Percentiles rank a stretch among this genome's conserved stretches.
Evolutionary conservation across 495 filamentous ascomycete species (phyloP).

Genomic region (Tuber aestivum): DNA sequence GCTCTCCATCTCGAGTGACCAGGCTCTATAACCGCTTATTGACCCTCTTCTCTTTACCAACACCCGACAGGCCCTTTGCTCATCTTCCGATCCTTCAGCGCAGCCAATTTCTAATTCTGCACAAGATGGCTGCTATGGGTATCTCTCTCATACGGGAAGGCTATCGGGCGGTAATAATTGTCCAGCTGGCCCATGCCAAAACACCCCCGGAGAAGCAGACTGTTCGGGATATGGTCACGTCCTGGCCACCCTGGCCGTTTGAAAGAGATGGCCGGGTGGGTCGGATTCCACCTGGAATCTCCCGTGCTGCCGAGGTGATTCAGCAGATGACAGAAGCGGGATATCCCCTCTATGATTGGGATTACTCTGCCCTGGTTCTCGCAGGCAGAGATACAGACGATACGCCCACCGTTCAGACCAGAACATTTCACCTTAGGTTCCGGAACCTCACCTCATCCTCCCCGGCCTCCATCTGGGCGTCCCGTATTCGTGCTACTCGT

Average conservation of each 20-base stretch:
- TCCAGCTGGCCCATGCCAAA: constrained; percentile 62
- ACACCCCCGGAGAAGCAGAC: constrained; percentile 55
- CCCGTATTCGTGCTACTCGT: constrained; percentile 59
- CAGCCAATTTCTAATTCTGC: constrained; percentile 59
- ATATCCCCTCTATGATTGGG: constrained; percentile 54
- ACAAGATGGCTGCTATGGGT: constrained; percentile 54
- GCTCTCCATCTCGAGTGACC: constrained; percentile 20
- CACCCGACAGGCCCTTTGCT: constrained; percentile 49
- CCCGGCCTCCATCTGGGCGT: constrained; percentile 51
- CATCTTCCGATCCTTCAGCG: constrained; percentile 51
- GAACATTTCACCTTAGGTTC: constrained; percentile 38
- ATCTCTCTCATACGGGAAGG: constrained; percentile 56
- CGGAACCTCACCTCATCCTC: background rate
- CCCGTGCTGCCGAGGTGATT: constrained; percentile 55
- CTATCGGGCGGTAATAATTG: constrained; percentile 55
- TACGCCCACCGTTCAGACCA: constrained; percentile 64
- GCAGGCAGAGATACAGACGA: constrained; percentile 64
- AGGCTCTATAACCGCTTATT: constrained; percentile 51
- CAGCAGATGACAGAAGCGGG: constrained; percentile 60
- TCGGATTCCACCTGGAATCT: constrained; percentile 42
- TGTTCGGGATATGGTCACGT: constrained; percentile 53
- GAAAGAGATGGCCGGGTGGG: constrained; percentile 49
- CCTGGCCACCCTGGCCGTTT: constrained; percentile 70
- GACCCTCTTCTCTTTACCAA: constrained; percentile 52
- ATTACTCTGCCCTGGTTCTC: constrained; percentile 52